A percentile compares a stretch with the other conserved stretches of the same genome.
These are phyloP conservation scores for Cercospora nicotianae DNA, from an alignment of 2,329 filamentous ascomycete species.

Conservation along the genomic window DNA sequence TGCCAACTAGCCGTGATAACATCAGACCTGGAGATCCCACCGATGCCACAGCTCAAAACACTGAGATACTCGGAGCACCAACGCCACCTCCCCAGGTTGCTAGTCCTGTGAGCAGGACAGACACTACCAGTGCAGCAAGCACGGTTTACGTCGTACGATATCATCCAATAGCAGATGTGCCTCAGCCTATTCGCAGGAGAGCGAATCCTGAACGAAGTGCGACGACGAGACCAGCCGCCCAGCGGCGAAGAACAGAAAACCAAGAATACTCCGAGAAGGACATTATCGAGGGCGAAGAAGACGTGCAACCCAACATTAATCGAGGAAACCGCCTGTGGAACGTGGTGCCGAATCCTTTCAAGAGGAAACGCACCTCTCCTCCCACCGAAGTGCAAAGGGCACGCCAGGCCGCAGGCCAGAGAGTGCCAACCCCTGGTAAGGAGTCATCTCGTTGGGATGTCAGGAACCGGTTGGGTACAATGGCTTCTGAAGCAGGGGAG, in stretches of 20 bases:
- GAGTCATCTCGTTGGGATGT: constrained; percentile 48
- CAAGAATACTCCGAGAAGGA: constrained; percentile 28
- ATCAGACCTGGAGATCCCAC: neutral
- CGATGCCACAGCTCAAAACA: constrained; percentile 6
- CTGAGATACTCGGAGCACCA: constrained; percentile 21
- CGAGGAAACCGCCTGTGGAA: constrained; percentile 48
- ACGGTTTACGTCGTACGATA: constrained; percentile 65
- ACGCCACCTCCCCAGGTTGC: constrained; percentile 50
- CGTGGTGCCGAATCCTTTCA: constrained; percentile 58
- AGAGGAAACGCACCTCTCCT: constrained; percentile 57
- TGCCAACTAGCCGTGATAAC: constrained; percentile 21
- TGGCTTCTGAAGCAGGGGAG: constrained; percentile 51
- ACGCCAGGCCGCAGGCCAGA: constrained; percentile 27
- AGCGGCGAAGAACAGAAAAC: constrained; percentile 13
- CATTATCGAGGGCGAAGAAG: constrained; percentile 31
- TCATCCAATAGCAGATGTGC: constrained; percentile 54
- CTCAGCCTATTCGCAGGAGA: constrained; percentile 38
- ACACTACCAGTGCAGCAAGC: constrained; percentile 62
- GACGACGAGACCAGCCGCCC: neutral
- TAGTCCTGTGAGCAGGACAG: constrained; percentile 60
- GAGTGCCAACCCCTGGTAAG: constrained; percentile 42
- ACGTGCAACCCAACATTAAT: constrained; percentile 33
- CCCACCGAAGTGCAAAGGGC: constrained; percentile 61
- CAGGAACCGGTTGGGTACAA: constrained; percentile 48
- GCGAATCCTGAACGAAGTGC: constrained; percentile 25